phyloP scores from a whole-genome alignment of 345 rosid genomes.

The Citrus trifoliata region DNA sequence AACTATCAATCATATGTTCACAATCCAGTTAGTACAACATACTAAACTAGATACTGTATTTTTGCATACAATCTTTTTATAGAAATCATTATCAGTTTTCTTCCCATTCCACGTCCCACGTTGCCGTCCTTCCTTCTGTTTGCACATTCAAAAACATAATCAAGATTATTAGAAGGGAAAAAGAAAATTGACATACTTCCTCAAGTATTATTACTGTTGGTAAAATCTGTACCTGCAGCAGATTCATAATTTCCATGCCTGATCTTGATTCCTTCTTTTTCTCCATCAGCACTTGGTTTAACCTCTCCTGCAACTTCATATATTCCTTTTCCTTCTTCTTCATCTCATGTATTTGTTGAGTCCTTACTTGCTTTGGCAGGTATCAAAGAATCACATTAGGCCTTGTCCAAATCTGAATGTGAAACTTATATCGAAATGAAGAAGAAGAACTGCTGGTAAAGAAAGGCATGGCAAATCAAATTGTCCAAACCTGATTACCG shows the following conservation, averaged over 20 bases:
- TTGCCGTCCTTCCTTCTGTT: constrained; percentile 96
- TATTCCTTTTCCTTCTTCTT: constrained; percentile 98
- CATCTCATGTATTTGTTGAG: constrained; percentile 95
- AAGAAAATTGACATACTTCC: neutral
- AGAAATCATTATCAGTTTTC: constrained; percentile 91
- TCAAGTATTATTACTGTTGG: neutral
- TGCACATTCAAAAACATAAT: constrained; percentile 11
- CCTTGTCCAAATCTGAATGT: constrained; percentile 15
- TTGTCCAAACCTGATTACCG: constrained; percentile 73
- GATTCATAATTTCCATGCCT: constrained; percentile 98
- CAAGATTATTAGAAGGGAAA: constrained; percentile 2
- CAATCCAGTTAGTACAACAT: constrained; percentile 2
- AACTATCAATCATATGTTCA: constrained; percentile 5
- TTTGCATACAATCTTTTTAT: constrained; percentile 77
- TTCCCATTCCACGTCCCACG: constrained; percentile 99
- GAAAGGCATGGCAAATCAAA: neutral
- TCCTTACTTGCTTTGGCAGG: constrained; percentile 83
- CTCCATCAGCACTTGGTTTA: constrained; percentile 97
- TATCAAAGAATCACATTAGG: constrained; percentile 14
- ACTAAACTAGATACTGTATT: constrained; percentile 9
- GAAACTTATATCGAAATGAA: neutral
- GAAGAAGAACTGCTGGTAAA: constrained; percentile 5
- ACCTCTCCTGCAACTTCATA: constrained; percentile 94
- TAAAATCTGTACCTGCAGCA: constrained; percentile 68
- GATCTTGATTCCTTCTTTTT: constrained; percentile 97